Base-by-base conservation (phyloP, 345 rosid genomes). In the Brassica rapa region DNA sequence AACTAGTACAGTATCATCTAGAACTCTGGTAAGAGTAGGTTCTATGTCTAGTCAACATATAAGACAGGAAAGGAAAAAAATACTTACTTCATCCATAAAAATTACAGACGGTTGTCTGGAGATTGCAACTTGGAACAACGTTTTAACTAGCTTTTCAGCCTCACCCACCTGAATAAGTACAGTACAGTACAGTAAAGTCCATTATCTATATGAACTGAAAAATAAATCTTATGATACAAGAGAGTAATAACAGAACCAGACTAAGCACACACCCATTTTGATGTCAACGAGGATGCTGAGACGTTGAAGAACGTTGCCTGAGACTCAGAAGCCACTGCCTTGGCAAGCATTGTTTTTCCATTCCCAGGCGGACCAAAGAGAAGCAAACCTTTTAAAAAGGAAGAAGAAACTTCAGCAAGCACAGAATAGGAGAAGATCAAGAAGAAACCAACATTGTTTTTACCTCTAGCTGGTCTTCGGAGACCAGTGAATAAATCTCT, bases 361-460 rank as follows among this genome's bases (percentile, higher is more conserved):
- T 92, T 94, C 23, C 98, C 98, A 74, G 97, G 98, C 70, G 98
- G 98, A 41, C 98, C 97, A 84, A 94, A 94, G 76, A 94, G 96
- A 81, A 94, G 97, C 76, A 94, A 72, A 74, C 98, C 98, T 94
- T 43, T 2, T 6, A 6, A 35, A 11, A 46, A 35, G 21, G 14
- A 84, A 71, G 23, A 64, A 59, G 56, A 43, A 27, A 32, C 10
- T 25, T 39, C 19, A 39, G 2, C 19, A 35, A 51, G 2, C 1
- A 65, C 0, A 1, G 16, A 2, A 23, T 4, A 70, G 33, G 11
- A 70, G 80, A 66, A 64, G 60, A 32, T 32, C 55, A 65, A 32
- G 55, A 60, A 71, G 53, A 75, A 69, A 69, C 33, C 14, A 71
- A 33, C 14, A 0, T 43, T 8, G 1, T 49, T n/a, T 55, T 37